Percentiles rank a stretch among this genome's conserved stretches.
Evolutionary conservation across 2,329 filamentous ascomycete species (phyloP).

Genomic region (Cladosporium sp.): DNA sequence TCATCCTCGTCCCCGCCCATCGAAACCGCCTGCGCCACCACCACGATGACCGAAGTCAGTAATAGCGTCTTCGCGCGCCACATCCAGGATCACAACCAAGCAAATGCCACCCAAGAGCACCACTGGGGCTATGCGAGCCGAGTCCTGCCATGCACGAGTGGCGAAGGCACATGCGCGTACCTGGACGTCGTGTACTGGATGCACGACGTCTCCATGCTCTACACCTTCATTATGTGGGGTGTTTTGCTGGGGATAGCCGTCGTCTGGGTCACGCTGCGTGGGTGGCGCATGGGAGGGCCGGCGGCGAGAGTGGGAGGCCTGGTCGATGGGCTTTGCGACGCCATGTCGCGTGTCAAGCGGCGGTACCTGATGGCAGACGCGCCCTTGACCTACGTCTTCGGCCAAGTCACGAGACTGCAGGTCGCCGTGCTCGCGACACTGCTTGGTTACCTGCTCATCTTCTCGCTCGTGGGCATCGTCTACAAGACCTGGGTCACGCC

Average conservation of each 20-base stretch:
- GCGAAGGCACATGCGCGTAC: constrained; percentile 61
- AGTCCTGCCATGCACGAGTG: constrained; percentile 59
- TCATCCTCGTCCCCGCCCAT: neutral
- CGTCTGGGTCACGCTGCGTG: constrained; percentile 44
- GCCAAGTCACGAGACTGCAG: constrained; percentile 68
- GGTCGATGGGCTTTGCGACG: constrained; percentile 25
- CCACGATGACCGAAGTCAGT: neutral
- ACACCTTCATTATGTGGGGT: constrained; percentile 60
- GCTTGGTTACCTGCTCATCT: constrained; percentile 64
- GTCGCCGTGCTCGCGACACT: constrained; percentile 62
- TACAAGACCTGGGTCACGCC: constrained; percentile 47
- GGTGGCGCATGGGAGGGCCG: constrained; percentile 28
- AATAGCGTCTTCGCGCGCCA: constrained; percentile 24
- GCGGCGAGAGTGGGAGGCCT: constrained; percentile 24
- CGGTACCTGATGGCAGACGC: constrained; percentile 64
- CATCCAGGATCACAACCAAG: constrained; percentile 35
- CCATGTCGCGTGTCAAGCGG: constrained; percentile 37
- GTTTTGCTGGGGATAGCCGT: constrained; percentile 53
- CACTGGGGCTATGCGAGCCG: constrained; percentile 62
- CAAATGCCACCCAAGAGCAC: constrained; percentile 29
- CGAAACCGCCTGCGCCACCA: neutral
- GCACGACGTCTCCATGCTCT: constrained; percentile 58
- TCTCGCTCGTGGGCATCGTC: constrained; percentile 62
- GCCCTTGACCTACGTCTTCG: constrained; percentile 59
- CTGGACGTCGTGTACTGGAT: constrained; percentile 57